Base-by-base conservation (phyloP, 1,284 basidiomycete species). In the Rhodotorula sp. region DNA sequence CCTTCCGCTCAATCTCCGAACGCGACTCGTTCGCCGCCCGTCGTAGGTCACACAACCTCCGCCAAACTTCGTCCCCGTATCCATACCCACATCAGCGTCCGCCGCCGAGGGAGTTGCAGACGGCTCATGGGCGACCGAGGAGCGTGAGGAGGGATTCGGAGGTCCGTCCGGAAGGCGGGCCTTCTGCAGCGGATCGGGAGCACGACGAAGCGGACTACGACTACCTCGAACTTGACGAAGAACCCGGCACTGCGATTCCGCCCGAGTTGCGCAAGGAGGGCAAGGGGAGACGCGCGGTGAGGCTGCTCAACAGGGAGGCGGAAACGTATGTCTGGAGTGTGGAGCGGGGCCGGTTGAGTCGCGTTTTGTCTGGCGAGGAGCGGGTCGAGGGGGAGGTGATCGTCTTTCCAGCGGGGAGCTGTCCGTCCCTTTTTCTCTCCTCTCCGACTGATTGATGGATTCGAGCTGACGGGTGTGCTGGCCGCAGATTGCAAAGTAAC, bases 281-380 rank as follows among this genome's bases (percentile, higher is more conserved):
- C n/a, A 30, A 28, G 37, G 18, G 7, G 28, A 13, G 15, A 9
- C 24, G 31, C 9, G 24, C 40, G 50, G 47, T 65, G 6, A 52
- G 52, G 6, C 58, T 64, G 24, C 48, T 71, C 16, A 73, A 73
- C 47, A 22, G 50, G 9, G 53, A 55, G 22, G 24, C n/a, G 26
- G 72, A 73, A 59, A 22, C 13, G 2, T 73, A 73, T 44, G 34
- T 61, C 8, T 73, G 69, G 69, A 59, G 52, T 18, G 7, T 26
- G 11, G 11, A n/a, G 31, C 48, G 46, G 48, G 55, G 50, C 3
- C 59, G 62, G 37, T 59, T 73, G 2, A 53, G 60, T 28, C 59
- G 62, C 2, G 31, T 67, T 1, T 28, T 40, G 28, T 26, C 34
- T 4, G 68, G 60, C 1, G 34, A 47, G 3, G 59, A 59, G 8